Evolutionary conservation across 805 yeast species (phyloP).

Genomic region (Nakazawaea holstii): DNA sequence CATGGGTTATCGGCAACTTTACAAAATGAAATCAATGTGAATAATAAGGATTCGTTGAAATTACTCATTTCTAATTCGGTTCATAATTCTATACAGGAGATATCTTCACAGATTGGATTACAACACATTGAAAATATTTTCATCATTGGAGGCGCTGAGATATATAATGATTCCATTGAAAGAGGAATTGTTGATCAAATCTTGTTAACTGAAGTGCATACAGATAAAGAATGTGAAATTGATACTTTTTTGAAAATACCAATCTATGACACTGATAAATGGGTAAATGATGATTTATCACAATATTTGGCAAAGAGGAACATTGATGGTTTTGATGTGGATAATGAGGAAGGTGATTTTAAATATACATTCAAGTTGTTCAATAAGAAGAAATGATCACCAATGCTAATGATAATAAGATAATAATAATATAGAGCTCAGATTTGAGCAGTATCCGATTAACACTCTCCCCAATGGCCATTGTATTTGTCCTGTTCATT

Average conservation of each 20-base stretch:
- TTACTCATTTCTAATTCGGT: conserved; percentile 9
- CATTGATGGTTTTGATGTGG: conserved; percentile 24
- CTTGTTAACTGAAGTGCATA: conserved; percentile 58
- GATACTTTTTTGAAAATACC: conserved; percentile 62
- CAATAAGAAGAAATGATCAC: conserved; percentile 24
- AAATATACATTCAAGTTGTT: conserved; percentile 59
- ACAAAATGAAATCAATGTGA: conserved; percentile 20
- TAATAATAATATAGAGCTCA: background rate
- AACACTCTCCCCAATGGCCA: background rate
- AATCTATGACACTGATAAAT: conserved; percentile 21
- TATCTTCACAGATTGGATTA: conserved; percentile 29
- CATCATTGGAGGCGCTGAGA: conserved; percentile 90
- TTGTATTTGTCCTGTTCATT: background rate
- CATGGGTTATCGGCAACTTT: conserved; percentile 18
- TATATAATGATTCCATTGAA: conserved; percentile 55
- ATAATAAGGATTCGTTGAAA: conserved; percentile 4
- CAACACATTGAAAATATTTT: conserved; percentile 53
- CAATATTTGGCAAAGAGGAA: conserved; percentile 33
- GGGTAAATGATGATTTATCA: conserved; percentile 31
- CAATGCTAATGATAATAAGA: too few species aligned
- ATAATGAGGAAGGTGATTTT: conserved; percentile 33
- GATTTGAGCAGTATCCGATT: background rate
- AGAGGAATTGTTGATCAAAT: conserved; percentile 44
- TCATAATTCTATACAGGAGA: conserved; percentile 39
- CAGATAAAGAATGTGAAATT: conserved; percentile 37